Conservation (phyloP, 305 asterid genomes). For the Fraxinus platypoda region DNA sequence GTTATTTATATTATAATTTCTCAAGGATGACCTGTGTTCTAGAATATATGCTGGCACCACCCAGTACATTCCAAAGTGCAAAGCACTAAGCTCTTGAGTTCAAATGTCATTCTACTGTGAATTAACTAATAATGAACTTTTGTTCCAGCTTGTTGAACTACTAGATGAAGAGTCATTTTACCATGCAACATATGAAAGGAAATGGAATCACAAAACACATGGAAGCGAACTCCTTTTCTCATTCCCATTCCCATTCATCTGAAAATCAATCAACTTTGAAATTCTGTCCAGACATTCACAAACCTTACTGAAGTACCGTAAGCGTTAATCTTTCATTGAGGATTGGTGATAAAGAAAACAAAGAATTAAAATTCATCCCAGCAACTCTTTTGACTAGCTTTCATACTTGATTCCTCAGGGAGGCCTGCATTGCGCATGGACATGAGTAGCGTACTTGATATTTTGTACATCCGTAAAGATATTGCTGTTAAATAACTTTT, state of each 20-base stretch:
- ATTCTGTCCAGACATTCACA: not conserved
- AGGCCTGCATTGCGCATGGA: not conserved
- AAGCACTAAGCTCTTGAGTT: not conserved
- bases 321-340: not conserved
- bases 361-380: not conserved
- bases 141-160: not conserved
- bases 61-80: not conserved
- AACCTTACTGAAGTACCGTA: not conserved
- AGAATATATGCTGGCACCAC: not conserved
- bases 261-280: not conserved
- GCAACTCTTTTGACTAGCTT: not conserved
- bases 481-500: not conserved
- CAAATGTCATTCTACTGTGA: not conserved
- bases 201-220: not conserved
- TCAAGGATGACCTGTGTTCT: not conserved
- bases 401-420: not conserved
- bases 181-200: not conserved
- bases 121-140: not conserved
- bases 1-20: conserved; percentile 11
- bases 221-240: not conserved
- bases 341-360: conserved; percentile 4
- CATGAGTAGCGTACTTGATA: not conserved
- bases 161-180: not conserved
- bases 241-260: not conserved
- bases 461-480: not conserved